Percentiles rank a stretch among this genome's conserved stretches.
Evolutionary conservation across 2,329 filamentous ascomycete species (phyloP).

Genomic region (Colletotrichum sp.): DNA sequence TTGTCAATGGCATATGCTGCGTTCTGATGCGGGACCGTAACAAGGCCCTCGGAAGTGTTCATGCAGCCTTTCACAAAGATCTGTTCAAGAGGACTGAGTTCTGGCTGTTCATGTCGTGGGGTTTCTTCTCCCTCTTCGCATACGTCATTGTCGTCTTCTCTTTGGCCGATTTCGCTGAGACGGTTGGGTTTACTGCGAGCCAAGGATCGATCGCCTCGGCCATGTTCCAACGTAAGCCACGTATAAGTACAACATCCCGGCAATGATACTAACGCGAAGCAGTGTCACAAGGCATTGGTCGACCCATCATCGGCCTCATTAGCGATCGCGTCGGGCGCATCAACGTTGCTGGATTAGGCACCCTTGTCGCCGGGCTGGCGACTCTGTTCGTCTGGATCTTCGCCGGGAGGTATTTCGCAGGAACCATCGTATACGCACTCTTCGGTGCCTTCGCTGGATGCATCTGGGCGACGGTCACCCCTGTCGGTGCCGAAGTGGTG

Average conservation of each 20-base stretch:
- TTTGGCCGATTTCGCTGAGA: conserved; percentile 73
- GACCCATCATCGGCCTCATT: conserved; percentile 75
- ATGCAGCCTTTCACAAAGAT: conserved; percentile 67
- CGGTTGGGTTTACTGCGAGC: conserved; percentile 68
- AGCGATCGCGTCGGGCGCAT: conserved; percentile 74
- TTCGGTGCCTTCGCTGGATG: conserved; percentile 73
- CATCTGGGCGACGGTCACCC: conserved; percentile 72
- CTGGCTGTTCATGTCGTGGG: conserved; percentile 68
- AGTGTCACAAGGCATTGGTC: conserved; percentile 69
- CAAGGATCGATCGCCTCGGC: conserved; percentile 77
- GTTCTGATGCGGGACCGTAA: conserved; percentile 75
- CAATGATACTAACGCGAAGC: not conserved
- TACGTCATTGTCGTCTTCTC: conserved; percentile 82
- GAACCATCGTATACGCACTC: conserved; percentile 74
- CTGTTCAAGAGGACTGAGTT: conserved; percentile 70
- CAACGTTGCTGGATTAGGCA: conserved; percentile 73
- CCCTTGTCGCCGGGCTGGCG: conserved; percentile 67
- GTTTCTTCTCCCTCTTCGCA: conserved; percentile 73
- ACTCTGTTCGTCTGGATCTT: conserved; percentile 77
- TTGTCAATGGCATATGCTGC: conserved; percentile 67
- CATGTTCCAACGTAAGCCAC: conserved; percentile 66
- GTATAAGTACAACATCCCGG: conserved; percentile 24
- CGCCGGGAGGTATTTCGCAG: conserved; percentile 66
- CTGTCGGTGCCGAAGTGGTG: conserved; percentile 76
- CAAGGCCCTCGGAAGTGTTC: conserved; percentile 69